Evolutionary conservation across 345 rosid species (phyloP).

Genomic region (Gossypium ekmanianum): DNA sequence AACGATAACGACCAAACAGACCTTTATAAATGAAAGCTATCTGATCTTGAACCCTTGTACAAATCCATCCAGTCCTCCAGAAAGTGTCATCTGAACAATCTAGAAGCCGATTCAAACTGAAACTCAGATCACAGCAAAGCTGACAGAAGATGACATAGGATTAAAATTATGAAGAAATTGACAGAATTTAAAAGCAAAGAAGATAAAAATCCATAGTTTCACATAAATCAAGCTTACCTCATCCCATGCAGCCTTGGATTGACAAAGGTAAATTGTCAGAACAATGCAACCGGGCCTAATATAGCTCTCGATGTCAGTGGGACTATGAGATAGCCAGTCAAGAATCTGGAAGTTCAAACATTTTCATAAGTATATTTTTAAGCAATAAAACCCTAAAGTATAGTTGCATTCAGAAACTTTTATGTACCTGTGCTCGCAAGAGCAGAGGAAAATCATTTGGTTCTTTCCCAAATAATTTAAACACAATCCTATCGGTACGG

Average conservation of each 20-base stretch:
- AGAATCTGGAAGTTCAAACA: slow-evolving; percentile 64
- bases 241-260: slow-evolving; percentile 81
- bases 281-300: slow-evolving; percentile 95
- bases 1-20: slow-evolving; percentile 31
- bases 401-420: slow-evolving; percentile 2
- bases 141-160: slow-evolving; percentile 28
- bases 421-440: slow-evolving; percentile 77
- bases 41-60: slow-evolving; percentile 67
- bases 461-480: slow-evolving; percentile 92
- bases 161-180: slow-evolving; percentile 17
- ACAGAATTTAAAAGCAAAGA: not conserved
- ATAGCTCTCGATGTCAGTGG: slow-evolving; percentile 98
- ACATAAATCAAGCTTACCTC: slow-evolving; percentile 53
- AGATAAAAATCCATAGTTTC: slow-evolving; percentile 7
- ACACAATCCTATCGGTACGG: slow-evolving; percentile 89
- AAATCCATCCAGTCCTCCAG: slow-evolving; percentile 94
- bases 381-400: slow-evolving; percentile 15
- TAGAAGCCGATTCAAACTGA: slow-evolving; percentile 76
- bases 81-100: slow-evolving; percentile 66
- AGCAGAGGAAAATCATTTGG: slow-evolving; percentile 88
- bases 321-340: slow-evolving; percentile 92
- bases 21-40: slow-evolving; percentile 77
- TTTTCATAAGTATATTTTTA: slow-evolving; percentile 17
- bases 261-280: slow-evolving; percentile 83
- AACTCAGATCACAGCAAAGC: slow-evolving; percentile 69